Evolutionary conservation across 2,329 filamentous ascomycete genomes (phyloP).

Genomic region (Claviceps sp.): DNA sequence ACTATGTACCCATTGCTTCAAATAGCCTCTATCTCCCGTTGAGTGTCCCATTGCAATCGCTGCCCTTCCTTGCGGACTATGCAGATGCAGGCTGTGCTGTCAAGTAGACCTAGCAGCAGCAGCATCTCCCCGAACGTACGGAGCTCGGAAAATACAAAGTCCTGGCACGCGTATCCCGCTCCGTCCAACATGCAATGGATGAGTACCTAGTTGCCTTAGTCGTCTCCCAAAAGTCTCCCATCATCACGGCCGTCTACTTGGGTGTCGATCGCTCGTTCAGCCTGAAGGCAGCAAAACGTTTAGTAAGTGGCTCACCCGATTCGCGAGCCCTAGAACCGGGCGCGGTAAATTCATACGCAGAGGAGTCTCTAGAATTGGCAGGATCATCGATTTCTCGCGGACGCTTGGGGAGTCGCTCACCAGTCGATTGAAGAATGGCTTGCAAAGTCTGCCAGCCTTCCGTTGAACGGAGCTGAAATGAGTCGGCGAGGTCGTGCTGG

Average conservation of each 20-base stretch:
- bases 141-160: not conserved
- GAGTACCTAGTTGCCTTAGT: not conserved
- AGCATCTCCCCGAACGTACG: too few relatives aligned
- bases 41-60: too few relatives aligned
- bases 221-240: not conserved
- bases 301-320: slow-evolving; percentile 45
- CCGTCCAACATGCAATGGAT: not conserved
- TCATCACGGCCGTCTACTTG: not conserved
- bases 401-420: slow-evolving; percentile 87
- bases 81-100: too few relatives aligned
- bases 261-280: slow-evolving; percentile 30
- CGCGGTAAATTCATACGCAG: slow-evolving; percentile 9
- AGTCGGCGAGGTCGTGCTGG: slow-evolving; percentile 66
- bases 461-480: slow-evolving; percentile 71
- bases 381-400: slow-evolving; percentile 28
- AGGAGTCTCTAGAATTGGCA: slow-evolving; percentile 12
- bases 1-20: too few relatives aligned
- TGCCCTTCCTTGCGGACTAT: too few relatives aligned
- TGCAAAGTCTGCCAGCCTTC: slow-evolving; percentile 89
- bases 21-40: too few relatives aligned
- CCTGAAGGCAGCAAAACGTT: slow-evolving; percentile 54
- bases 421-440: slow-evolving; percentile 88
- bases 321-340: slow-evolving; percentile 11
- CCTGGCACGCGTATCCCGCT: not conserved
- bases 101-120: too few relatives aligned